Percentiles rank a stretch among this genome's conserved stretches.
These are phyloP conservation scores for Lachancea waltii DNA, from an alignment of 805 yeast species.

Conservation along the genomic window DNA sequence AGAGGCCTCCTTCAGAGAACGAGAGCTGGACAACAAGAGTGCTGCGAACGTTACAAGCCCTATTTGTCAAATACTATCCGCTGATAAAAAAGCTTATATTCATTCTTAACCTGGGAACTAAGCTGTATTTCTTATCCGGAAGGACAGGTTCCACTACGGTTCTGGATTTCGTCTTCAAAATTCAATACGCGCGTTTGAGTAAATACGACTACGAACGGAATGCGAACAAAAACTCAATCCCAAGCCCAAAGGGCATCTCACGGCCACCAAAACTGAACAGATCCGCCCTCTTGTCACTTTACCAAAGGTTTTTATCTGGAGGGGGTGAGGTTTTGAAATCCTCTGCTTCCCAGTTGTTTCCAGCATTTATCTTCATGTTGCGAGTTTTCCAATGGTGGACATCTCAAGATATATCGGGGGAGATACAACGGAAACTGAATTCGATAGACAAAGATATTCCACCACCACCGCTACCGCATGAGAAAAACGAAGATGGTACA, in stretches of 20 bases:
- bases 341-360: slow-evolving; percentile 41
- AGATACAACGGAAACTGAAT: slow-evolving; percentile 44
- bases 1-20: not conserved
- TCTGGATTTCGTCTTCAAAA: slow-evolving; percentile 52
- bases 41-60: slow-evolving; percentile 21
- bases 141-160: slow-evolving; percentile 55
- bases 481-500: slow-evolving; percentile 11
- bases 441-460: slow-evolving; percentile 45
- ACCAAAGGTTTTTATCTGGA: not conserved
- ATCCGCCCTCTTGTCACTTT: slow-evolving; percentile 1
- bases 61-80: slow-evolving; percentile 61
- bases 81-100: slow-evolving; percentile 41
- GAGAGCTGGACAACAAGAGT: not conserved
- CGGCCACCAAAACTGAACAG: slow-evolving; percentile 4
- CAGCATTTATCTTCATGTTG: slow-evolving; percentile 71
- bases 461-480: slow-evolving; percentile 30
- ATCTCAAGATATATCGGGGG: slow-evolving; percentile 61
- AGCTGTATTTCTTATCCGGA: slow-evolving; percentile 63
- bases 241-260: not conserved
- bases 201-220: slow-evolving; percentile 14
- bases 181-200: slow-evolving; percentile 48
- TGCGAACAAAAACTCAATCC: not conserved
- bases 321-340: not conserved
- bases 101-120: slow-evolving; percentile 47
- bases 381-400: slow-evolving; percentile 94